Conservation (phyloP, 169 alveolate species). For the Theileria luwenshuni region DNA sequence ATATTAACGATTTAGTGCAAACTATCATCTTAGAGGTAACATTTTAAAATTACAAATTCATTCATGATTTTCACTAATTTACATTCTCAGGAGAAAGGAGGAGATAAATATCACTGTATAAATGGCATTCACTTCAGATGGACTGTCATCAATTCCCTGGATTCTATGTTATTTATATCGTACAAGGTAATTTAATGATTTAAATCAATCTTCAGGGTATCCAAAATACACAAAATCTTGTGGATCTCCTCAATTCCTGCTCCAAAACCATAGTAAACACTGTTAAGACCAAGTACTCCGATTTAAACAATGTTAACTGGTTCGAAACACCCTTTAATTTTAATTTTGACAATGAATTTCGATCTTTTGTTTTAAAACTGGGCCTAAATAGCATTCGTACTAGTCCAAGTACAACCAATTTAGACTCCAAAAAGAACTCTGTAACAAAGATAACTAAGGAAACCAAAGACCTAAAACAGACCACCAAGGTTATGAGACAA, state of each 20-base stretch:
- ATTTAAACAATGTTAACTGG: constrained; percentile 30
- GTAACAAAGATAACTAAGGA: constrained; percentile 13
- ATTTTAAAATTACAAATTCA: background rate
- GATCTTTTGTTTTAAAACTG: constrained; percentile 9
- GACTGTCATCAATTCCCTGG: constrained; percentile 55
- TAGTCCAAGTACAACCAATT: background rate
- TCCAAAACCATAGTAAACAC: constrained; percentile 19
- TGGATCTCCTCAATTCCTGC: constrained; percentile 25
- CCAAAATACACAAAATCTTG: constrained; percentile 43
- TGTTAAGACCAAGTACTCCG: constrained; percentile 16
- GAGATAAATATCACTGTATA: constrained; percentile 32
- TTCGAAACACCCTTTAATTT: constrained; percentile 15
- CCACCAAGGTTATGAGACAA: constrained; percentile 33
- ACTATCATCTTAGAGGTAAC: constrained; percentile 48
- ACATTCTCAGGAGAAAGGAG: constrained; percentile 70
- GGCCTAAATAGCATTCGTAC: constrained; percentile 12
- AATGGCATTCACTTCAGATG: constrained; percentile 59
- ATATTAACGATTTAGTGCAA: constrained; percentile 41
- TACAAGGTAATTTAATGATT: constrained; percentile 38
- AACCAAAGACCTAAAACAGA: background rate
- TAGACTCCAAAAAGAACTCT: constrained; percentile 10
- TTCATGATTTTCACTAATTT: constrained; percentile 3
- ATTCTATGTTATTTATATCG: constrained; percentile 38
- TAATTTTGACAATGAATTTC: constrained; percentile 50
- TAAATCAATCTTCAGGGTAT: constrained; percentile 33